A percentile compares a stretch with the other conserved stretches of the same genome.
phyloP scores from a whole-genome alignment of 306 rosid genomes.

The Dalbergia oliveri region DNA sequence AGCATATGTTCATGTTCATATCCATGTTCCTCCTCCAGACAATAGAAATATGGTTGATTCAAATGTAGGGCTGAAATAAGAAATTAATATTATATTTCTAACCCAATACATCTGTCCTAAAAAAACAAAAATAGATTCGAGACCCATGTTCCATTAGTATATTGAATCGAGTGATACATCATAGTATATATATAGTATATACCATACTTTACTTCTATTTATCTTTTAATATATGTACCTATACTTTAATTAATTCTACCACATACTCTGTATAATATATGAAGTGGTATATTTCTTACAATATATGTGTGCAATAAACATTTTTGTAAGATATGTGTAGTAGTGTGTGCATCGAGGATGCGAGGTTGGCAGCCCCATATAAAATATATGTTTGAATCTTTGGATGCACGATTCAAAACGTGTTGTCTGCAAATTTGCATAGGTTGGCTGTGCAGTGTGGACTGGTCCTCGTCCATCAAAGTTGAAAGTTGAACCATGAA shows the following conservation, averaged over 20 bases:
- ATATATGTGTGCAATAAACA: too few species aligned
- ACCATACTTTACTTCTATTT: too few species aligned
- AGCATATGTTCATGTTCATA: not conserved
- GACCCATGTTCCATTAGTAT: not conserved
- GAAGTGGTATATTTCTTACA: too few species aligned
- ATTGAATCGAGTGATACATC: constrained; percentile 1
- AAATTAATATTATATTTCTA: not conserved
- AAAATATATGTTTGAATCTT: too few species aligned
- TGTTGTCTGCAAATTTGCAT: not conserved
- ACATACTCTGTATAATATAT: too few species aligned
- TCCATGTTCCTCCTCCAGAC: not conserved
- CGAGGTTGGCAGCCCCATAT: not conserved
- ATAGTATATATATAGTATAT: not conserved
- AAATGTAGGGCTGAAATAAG: constrained; percentile 20
- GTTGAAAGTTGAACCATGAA: not conserved
- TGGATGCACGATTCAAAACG: not conserved
- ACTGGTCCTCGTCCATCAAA: not conserved
- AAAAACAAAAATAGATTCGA: too few species aligned
- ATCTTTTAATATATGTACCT: too few species aligned
- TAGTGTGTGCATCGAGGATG: not conserved
- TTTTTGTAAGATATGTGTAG: not conserved
- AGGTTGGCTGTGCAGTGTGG: not conserved
- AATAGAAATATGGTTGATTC: not conserved
- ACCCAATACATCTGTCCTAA: not conserved
- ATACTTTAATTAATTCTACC: too few species aligned